Base-by-base conservation (phyloP, 2,329 filamentous ascomycete genomes). In the Diaporthe vexans region DNA sequence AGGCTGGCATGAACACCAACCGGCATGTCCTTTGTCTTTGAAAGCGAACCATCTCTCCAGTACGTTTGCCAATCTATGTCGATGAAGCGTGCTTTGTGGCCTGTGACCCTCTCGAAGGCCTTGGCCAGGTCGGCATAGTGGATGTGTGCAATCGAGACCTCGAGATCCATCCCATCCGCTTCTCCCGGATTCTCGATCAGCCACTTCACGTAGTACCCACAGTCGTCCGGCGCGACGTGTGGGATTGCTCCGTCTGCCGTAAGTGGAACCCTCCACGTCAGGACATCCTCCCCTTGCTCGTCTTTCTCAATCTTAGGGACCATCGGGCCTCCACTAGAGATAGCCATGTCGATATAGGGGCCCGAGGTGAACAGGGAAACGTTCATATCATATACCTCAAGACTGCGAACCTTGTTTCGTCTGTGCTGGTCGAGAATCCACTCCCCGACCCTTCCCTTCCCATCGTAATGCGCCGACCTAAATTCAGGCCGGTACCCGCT, bases 321-420 rank as follows among this genome's bases (percentile, higher is more conserved):
- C 82, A 88, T 84, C 24, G 84, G 79, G 1, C 85, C 87, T 4
- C 58, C 19, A 0, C 58, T 59, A 0, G 81, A 79, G 4, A 86
- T 80, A 0, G 82, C 76, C 85, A 88, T 87, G 56, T 86, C 84
- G 19, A 87, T 85, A 76, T 88, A 88, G 0, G 86, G 86, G 0
- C 84, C 83, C 0, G 84, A 85, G 0, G 84, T 86, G 63, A 86
- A 83, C 1, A 86, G 59, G 1, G 81, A 79, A 1, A 79, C 80
- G 17, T 77, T 80, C 83, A 85, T 86, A 15, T 77, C 76, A 19
- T 70, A 33, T 1, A 54, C 26, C 35, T 8, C 13, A 54, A 74
- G 46, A 2, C 24, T 46, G 63, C 78, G 37, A 63, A 8, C 21
- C 67, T 77, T 77, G 77, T 83, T 81, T 24, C 76, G 76, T 48